A percentile compares a stretch with the other conserved stretches of the same genome.
Conservation (phyloP, 1,139 yeast species). For the Starmera stellimalicola region DNA sequence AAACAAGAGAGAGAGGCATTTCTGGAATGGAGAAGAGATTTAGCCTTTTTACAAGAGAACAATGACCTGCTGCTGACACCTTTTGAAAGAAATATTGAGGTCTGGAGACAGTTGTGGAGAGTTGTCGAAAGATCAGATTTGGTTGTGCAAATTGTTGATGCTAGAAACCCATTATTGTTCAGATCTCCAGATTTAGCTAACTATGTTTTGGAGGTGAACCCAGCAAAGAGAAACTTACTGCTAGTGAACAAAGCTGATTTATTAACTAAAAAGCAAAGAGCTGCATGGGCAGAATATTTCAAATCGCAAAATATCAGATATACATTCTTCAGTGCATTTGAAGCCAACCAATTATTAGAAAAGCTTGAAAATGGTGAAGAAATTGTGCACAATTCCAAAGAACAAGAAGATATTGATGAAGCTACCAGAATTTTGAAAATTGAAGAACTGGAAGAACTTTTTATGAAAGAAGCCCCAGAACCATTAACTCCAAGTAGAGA, state of each 20-base stretch:
- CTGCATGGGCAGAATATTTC: slow-evolving; percentile 83
- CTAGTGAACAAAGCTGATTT: slow-evolving; percentile 93
- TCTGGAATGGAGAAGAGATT: slow-evolving; percentile 84
- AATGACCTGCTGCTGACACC: slow-evolving; percentile 83
- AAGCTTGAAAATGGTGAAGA: slow-evolving; percentile 35
- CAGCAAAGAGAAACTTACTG: slow-evolving; percentile 64
- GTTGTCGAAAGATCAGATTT: slow-evolving; percentile 93
- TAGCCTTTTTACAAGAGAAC: slow-evolving; percentile 78
- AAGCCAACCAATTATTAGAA: slow-evolving; percentile 66
- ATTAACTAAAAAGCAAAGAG: slow-evolving; percentile 66
- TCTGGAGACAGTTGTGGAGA: slow-evolving; percentile 98
- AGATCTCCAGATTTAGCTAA: slow-evolving; percentile 82
- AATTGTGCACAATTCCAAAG: slow-evolving; percentile 18
- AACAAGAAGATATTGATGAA: slow-evolving; percentile 28
- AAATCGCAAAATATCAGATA: slow-evolving; percentile 57
- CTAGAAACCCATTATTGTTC: slow-evolving; percentile 86
- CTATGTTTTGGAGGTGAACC: slow-evolving; percentile 70
- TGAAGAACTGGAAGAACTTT: slow-evolving; percentile 75
- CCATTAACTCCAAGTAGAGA: slow-evolving; percentile 40
- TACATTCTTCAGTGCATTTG: slow-evolving; percentile 88
- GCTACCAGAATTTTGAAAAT: slow-evolving; percentile 68
- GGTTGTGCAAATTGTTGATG: slow-evolving; percentile 96
- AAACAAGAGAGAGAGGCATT: slow-evolving; percentile 86
- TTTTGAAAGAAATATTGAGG: slow-evolving; percentile 93
- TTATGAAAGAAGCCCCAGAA: slow-evolving; percentile 71